These are phyloP conservation scores for Canna indica DNA, from an alignment of 176 grass and related monocot genomes.

Conservation along the genomic window DNA sequence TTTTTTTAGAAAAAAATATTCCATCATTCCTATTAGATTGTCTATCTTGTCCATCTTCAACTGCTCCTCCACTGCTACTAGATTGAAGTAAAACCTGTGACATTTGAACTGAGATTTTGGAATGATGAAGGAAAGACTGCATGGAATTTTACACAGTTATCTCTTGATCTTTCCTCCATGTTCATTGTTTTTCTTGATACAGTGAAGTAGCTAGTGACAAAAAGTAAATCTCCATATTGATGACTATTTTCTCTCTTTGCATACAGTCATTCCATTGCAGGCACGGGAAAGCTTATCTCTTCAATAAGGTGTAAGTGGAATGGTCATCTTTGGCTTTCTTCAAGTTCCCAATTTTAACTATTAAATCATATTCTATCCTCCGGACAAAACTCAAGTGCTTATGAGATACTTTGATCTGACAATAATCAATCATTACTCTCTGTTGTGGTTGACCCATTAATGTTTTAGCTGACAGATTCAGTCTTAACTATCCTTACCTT, in stretches of 20 bases:
- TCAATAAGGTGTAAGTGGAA: conserved; percentile 16
- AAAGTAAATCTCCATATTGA: background rate
- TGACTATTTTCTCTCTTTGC: background rate
- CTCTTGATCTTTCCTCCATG: background rate
- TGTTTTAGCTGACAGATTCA: background rate
- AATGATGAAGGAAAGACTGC: background rate
- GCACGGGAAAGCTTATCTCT: conserved; percentile 21
- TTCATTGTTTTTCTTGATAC: background rate
- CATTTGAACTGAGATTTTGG: background rate
- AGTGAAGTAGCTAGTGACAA: background rate
- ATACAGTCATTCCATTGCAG: conserved; percentile 19
- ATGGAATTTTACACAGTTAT: background rate
- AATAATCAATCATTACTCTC: background rate
- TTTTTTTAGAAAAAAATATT: too few species aligned
- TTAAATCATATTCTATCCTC: background rate
- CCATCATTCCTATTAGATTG: background rate
- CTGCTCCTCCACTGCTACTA: background rate
- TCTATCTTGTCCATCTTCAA: background rate
- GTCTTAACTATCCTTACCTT: background rate
- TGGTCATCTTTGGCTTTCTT: conserved; percentile 2
- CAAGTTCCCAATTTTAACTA: background rate
- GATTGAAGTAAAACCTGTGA: background rate
- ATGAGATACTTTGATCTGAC: background rate
- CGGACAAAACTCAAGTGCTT: background rate
- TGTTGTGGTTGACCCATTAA: background rate